Evolutionary conservation across 768 basidiomycete genomes (phyloP).

Genomic region (Lactarius quietus): DNA sequence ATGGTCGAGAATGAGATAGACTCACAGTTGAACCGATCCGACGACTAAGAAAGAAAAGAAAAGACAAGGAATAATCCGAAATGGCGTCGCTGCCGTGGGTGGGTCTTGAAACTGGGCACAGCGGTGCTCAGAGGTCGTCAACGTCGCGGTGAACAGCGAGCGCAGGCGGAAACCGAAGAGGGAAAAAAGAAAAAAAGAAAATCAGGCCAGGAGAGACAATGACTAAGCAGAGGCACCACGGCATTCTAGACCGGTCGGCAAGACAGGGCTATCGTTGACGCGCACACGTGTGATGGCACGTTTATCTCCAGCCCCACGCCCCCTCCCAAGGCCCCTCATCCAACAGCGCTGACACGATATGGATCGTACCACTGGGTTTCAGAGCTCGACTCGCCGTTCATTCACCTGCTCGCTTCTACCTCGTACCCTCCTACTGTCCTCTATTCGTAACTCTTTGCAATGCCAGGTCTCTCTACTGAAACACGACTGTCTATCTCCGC

Average conservation of each 20-base stretch:
- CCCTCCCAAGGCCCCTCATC: neutral
- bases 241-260: neutral
- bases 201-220: neutral
- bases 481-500: neutral
- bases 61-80: neutral
- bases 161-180: neutral
- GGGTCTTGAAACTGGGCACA: neutral
- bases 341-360: neutral
- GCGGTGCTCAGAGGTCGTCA: constrained; percentile 6
- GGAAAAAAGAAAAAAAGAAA: neutral
- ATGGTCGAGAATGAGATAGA: constrained; percentile 8
- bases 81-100: constrained; percentile 10
- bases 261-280: neutral
- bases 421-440: neutral
- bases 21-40: constrained; percentile 7
- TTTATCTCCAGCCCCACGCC: neutral
- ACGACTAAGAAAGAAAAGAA: neutral
- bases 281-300: neutral
- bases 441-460: neutral
- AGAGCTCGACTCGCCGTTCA: neutral
- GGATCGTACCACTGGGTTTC: neutral
- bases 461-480: neutral
- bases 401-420: neutral
- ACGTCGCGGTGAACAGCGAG: constrained; percentile 15
- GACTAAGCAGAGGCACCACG: neutral